These are phyloP conservation scores for Rhododendron williamsianum DNA, from an alignment of 148 eudicot genomes.

Conservation along the genomic window DNA sequence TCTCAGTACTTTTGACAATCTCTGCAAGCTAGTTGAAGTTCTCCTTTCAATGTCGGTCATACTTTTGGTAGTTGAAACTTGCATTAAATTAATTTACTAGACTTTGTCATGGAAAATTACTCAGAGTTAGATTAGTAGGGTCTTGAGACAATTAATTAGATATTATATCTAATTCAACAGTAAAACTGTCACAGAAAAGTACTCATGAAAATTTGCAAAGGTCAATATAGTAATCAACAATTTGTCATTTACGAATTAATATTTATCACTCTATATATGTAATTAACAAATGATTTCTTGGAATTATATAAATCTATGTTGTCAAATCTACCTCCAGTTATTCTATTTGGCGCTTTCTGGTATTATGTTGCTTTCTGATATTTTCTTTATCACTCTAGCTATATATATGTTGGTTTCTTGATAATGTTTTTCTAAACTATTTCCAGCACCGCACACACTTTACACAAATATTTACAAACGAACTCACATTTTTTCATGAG, in stretches of 20 bases:
- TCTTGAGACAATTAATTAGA: not conserved
- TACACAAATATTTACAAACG: not conserved
- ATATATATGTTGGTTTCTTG: not conserved
- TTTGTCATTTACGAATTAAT: not conserved
- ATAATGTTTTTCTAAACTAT: not conserved
- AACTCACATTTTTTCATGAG: not conserved
- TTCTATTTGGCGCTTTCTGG: not conserved
- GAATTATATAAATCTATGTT: not conserved
- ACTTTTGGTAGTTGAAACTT: not conserved
- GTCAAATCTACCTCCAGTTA: not conserved
- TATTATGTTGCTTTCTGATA: not conserved
- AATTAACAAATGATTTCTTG: not conserved
- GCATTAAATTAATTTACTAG: not conserved
- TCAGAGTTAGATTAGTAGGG: not conserved
- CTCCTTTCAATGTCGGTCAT: not conserved
- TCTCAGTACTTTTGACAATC: not conserved
- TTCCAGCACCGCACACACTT: not conserved
- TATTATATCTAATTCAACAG: not conserved
- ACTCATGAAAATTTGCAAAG: not conserved
- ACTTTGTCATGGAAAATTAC: not conserved
- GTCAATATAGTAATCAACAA: not conserved
- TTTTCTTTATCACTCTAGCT: not conserved
- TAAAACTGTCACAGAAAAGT: not conserved
- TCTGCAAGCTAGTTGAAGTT: not conserved
- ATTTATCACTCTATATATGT: not conserved